These are phyloP conservation scores for Botrytis aclada DNA, from an alignment of 2,329 filamentous ascomycete species.

Conservation along the genomic window DNA sequence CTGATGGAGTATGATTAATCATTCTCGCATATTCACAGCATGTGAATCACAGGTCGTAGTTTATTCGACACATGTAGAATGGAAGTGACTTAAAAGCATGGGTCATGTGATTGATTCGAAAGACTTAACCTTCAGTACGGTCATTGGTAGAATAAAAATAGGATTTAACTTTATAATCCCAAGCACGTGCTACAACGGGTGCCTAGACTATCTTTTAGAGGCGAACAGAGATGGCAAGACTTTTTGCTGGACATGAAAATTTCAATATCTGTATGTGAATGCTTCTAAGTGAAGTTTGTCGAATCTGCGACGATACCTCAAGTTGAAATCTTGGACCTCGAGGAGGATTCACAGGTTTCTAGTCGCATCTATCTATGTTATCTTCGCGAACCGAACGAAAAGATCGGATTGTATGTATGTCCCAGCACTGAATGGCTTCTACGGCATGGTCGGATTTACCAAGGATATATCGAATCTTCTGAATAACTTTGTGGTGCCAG, in stretches of 20 bases:
- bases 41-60: not conserved
- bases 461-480: slow-evolving; percentile 2
- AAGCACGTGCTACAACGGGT: not conserved
- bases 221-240: not conserved
- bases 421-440: not conserved
- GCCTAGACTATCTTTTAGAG: not conserved
- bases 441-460: not conserved
- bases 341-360: not conserved
- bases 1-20: not conserved
- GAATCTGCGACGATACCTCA: not conserved
- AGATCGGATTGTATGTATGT: not conserved
- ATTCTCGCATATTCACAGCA: not conserved
- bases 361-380: not conserved
- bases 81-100: not conserved
- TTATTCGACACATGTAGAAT: not conserved
- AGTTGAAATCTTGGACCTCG: not conserved
- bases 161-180: not conserved
- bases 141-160: not conserved
- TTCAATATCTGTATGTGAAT: not conserved
- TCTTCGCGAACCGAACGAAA: not conserved
- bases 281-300: not conserved
- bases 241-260: not conserved
- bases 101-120: not conserved
- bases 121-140: not conserved
- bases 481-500: not conserved